Evolutionary conservation across 352 stramenopile species (phyloP), one percentile per base, ranked within the genome.

Genomic region (Aphanomyces stellatus): DNA sequence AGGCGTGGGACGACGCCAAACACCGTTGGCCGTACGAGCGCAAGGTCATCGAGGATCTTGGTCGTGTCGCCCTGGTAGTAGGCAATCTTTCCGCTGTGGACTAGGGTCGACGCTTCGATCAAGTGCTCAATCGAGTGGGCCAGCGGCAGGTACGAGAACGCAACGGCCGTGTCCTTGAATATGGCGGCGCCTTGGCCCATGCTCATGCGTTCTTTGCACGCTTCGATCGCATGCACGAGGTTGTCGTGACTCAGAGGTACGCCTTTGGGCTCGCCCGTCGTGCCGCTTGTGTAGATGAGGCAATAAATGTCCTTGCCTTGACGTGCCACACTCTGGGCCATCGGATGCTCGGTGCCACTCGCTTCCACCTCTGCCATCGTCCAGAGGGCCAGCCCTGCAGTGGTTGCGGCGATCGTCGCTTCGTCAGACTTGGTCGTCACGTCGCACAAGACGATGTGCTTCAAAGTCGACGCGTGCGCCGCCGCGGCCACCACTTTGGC

Each of bases 131-230:
- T 97, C 62, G 98, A 97, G 76, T 99, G 96, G 2, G 96, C 90
- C 22, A 99, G 75, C 19, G 96, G 96, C 48, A 99, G 79, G 72
- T 98, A 99, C 5, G 88, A 98, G 34, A 99, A 74, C 74, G 98
- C 91, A n/a, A 96, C 80, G 68, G 97, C 94, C n/a, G 77, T 34
- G 17, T 41, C 22, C 49, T 56, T 33, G 24, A 68, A 24, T 4
- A 28, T 30, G 25, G 4, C 19, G 15, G 22, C 33, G 53, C 13
- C 22, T n/a, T 57, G 33, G 25, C 33, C 17, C 30, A 37, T n/a
- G 10, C 30, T 17, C 22, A 74, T 25, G 48, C 55, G 28, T 8
- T 53, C 71, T 49, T 28, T 65, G 19, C 25, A 77, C 49, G n/a
- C 24, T 4, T 27, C 56, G 56, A 64, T 25, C 35, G 8, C 33